Conservation (phyloP, 192 early-diverging fungal species). For the Mortierella hygrophila region DNA sequence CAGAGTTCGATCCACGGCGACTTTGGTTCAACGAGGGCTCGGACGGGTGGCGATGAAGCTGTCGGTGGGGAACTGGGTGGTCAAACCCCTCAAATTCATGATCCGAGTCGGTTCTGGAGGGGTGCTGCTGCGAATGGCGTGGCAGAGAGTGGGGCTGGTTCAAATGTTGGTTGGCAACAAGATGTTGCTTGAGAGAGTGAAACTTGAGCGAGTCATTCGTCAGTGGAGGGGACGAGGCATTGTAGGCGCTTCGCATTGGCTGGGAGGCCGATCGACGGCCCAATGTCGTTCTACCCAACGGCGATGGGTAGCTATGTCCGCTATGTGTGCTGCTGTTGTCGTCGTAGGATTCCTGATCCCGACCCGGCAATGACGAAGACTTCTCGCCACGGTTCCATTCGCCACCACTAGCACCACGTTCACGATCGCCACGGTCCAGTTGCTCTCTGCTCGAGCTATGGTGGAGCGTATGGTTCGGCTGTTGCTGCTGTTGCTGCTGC, state of each 20-base stretch:
- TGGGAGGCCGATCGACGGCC: background rate
- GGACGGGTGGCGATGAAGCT: conserved; percentile 24
- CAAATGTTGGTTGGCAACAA: background rate
- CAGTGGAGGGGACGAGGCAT: background rate
- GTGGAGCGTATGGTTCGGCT: background rate
- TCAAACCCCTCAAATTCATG: background rate
- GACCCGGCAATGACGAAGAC: background rate
- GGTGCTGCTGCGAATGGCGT: background rate
- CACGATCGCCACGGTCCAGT: conserved; percentile 2
- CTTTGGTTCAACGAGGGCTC: conserved; percentile 14
- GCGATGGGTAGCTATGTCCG: background rate
- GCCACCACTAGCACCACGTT: background rate
- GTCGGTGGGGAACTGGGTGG: background rate
- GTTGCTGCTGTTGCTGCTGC: background rate
- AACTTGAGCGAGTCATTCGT: background rate
- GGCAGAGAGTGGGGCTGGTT: background rate
- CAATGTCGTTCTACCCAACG: background rate
- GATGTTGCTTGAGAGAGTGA: background rate
- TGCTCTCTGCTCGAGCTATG: conserved; percentile 1
- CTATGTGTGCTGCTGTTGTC: background rate
- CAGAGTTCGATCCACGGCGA: conserved; percentile 17
- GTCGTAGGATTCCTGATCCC: background rate
- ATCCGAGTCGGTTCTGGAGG: conserved; percentile 16
- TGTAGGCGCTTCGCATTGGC: conserved; percentile 6
- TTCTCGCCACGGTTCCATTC: conserved; percentile 16